A percentile compares a stretch with the other conserved stretches of the same genome.
These are phyloP conservation scores for Arabidopsis suecica DNA, from an alignment of 345 rosid species.

Conservation along the genomic window DNA sequence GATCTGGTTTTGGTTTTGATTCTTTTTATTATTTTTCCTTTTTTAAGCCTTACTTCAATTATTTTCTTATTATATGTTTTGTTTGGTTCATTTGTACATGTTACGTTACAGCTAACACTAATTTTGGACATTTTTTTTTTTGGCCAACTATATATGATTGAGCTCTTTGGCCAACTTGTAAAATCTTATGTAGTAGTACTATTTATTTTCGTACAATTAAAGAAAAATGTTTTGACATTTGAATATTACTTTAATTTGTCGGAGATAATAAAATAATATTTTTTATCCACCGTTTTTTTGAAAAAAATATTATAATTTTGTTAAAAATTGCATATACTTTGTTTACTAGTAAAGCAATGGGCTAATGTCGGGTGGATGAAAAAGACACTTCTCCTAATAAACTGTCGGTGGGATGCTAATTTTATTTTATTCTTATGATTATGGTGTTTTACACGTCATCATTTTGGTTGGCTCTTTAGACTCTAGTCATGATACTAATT, in stretches of 20 bases:
- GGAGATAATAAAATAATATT: background rate
- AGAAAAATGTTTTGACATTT: too few species aligned
- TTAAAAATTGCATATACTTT: conserved; percentile 1
- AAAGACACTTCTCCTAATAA: conserved; percentile 39
- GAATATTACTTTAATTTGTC: too few species aligned
- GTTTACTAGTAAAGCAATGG: conserved; percentile 32
- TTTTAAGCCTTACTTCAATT: conserved; percentile 19
- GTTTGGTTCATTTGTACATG: conserved; percentile 33
- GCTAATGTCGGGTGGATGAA: conserved; percentile 32
- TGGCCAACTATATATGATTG: conserved; percentile 27
- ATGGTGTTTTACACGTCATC: conserved; percentile 32
- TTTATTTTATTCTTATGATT: background rate
- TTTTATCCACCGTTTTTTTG: background rate
- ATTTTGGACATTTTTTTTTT: background rate
- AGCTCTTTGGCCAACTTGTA: conserved; percentile 26
- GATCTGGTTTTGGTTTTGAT: conserved; percentile 17
- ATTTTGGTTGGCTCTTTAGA: background rate
- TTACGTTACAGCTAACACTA: conserved; percentile 40
- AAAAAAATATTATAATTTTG: background rate
- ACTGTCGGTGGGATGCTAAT: conserved; percentile 42
- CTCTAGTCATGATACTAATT: background rate
- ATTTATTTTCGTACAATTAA: too few species aligned
- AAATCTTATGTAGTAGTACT: background rate
- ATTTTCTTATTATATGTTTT: conserved; percentile 20
- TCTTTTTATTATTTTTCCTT: background rate